Conservation (phyloP, 2,329 filamentous ascomycete species). For the Alternaria tenuissima region DNA sequence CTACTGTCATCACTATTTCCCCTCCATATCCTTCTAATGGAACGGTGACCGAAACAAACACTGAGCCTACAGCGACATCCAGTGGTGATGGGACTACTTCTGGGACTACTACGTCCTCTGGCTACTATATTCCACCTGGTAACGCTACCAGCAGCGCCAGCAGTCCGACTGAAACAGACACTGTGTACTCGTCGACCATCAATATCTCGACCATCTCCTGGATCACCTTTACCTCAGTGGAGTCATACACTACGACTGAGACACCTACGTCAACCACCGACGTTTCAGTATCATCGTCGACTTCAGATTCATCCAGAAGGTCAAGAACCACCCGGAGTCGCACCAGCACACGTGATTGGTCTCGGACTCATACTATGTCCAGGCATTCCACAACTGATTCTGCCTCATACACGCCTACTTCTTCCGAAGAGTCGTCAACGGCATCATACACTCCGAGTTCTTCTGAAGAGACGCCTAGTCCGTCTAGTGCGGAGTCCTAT, state of each 20-base stretch:
- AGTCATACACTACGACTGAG: background rate
- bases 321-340: background rate
- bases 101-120: conserved; percentile 3
- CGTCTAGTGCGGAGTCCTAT: background rate
- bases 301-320: background rate
- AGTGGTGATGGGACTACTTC: conserved; percentile 4
- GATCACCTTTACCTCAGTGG: conserved; percentile 10
- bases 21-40: conserved; percentile 9
- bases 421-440: background rate
- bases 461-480: background rate
- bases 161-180: conserved; percentile 1
- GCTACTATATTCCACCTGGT: conserved; percentile 16
- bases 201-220: conserved; percentile 11
- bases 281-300: background rate
- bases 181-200: conserved; percentile 1
- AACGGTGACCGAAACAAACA: conserved; percentile 11
- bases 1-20: background rate
- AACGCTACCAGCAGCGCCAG: conserved; percentile 6
- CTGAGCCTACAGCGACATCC: conserved; percentile 2
- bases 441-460: background rate
- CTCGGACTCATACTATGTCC: conserved; percentile 11
- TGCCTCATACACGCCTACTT: background rate
- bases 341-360: conserved; percentile 7
- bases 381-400: background rate
- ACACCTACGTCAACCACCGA: conserved; percentile 2